Evolutionary conservation across 805 yeast species (phyloP).

Genomic region (Cyberlindnera euphorbiae): DNA sequence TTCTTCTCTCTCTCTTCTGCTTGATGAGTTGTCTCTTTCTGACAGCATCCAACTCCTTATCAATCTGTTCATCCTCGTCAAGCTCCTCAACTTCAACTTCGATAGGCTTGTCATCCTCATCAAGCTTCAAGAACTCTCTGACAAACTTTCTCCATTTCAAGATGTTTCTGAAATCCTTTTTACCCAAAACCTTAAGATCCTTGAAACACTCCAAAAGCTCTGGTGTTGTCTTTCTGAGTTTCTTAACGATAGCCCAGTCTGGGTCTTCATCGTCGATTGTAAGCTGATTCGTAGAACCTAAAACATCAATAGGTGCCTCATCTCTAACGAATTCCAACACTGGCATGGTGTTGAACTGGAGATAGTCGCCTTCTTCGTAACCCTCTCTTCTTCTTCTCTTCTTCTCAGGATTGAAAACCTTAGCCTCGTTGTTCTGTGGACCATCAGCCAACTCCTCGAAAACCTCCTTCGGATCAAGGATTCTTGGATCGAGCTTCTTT

Average conservation of each 20-base stretch:
- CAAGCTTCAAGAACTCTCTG: slow-evolving; percentile 68
- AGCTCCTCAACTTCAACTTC: slow-evolving; percentile 58
- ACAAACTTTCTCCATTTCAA: slow-evolving; percentile 88
- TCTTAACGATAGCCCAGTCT: slow-evolving; percentile 68
- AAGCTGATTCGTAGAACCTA: slow-evolving; percentile 71
- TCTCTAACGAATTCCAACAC: slow-evolving; percentile 76
- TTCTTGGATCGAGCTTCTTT: slow-evolving; percentile 85
- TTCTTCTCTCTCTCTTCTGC: slow-evolving; percentile 76
- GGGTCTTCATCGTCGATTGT: slow-evolving; percentile 53
- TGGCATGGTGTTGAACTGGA: slow-evolving; percentile 63
- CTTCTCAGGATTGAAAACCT: slow-evolving; percentile 91
- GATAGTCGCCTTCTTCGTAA: slow-evolving; percentile 90
- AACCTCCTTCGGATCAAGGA: slow-evolving; percentile 87
- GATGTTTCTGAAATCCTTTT: slow-evolving; percentile 82
- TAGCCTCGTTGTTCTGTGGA: slow-evolving; percentile 79
- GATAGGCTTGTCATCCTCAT: slow-evolving; percentile 42
- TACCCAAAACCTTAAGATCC: slow-evolving; percentile 91
- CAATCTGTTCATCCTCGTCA: slow-evolving; percentile 87
- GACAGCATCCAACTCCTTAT: slow-evolving; percentile 73
- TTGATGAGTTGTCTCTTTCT: slow-evolving; percentile 66
- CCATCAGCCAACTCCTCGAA: slow-evolving; percentile 85
- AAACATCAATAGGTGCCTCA: slow-evolving; percentile 76
- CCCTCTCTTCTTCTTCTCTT: slow-evolving; percentile 90
- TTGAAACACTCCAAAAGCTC: slow-evolving; percentile 81
- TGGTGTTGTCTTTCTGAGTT: slow-evolving; percentile 68